Conservation (phyloP, 2,329 filamentous ascomycete species). For the Grosmannia huntii region DNA sequence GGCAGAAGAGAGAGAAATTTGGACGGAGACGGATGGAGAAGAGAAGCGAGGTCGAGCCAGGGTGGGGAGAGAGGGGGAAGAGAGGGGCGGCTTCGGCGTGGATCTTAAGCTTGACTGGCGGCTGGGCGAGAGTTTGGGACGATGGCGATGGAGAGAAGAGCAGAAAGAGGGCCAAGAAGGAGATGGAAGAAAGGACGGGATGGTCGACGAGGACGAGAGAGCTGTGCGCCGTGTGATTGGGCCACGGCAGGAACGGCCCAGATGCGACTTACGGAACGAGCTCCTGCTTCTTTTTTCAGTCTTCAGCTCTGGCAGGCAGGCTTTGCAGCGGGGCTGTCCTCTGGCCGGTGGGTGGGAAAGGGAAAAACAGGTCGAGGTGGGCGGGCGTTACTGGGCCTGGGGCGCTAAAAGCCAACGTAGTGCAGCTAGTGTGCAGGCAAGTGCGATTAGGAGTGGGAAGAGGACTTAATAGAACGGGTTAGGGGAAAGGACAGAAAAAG, state of each 20-base stretch:
- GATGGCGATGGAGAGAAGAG: not conserved
- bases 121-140: not conserved
- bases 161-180: not conserved
- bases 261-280: not conserved
- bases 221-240: not conserved
- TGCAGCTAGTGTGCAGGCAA: too few relatives aligned
- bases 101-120: not conserved
- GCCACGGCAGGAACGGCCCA: not conserved
- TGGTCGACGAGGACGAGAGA: not conserved
- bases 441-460: not conserved
- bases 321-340: not conserved
- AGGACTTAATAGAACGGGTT: not conserved
- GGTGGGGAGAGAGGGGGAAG: not conserved
- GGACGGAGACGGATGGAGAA: too few relatives aligned
- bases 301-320: conserved; percentile 1
- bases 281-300: not conserved
- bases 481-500: not conserved
- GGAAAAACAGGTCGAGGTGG: too few relatives aligned
- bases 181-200: not conserved
- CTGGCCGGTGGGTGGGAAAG: too few relatives aligned
- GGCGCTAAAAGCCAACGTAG: too few relatives aligned
- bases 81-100: not conserved
- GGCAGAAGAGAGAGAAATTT: not conserved
- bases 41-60: too few relatives aligned
- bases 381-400: not conserved